Evolutionary conservation across 2,329 filamentous ascomycete species (phyloP), one percentile per base, ranked within the genome.

Genomic region (Stagonosporopsis cucurbitacearum): DNA sequence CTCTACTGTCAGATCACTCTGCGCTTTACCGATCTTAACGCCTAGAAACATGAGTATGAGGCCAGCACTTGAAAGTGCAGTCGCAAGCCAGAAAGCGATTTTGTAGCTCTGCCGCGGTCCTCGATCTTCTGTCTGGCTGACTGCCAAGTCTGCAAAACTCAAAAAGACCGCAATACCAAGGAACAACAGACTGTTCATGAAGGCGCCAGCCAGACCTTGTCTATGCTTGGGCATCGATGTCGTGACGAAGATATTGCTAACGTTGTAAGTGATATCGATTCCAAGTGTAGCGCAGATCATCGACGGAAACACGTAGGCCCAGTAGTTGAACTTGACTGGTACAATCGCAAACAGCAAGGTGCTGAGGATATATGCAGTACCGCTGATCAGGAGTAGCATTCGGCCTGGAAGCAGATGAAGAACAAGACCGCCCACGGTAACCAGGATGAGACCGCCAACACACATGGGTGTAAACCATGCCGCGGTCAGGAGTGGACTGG

Each of bases 201-300:
- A 66, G 0, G 72, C 71, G 6, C 74, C 73, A 1, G 72, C 74
- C 1, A 75, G 63, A 0, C 72, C 73, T 49, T 76, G 74, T 1
- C 71, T 66, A 3, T 67, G 58, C 22, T 71, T 69, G 17, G 72
- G 72, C 62, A 75, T 61, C 0, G 64, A 69, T 0, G 71, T 75
- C 0, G 72, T 75, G 44, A 75, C 67, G 58, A 76, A 75, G 37
- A 76, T 73, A 50, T 74, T 76, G 55, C 66, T 67, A 30, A 76
- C 69, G 44, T 72, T 75, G 58, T 73, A 76, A 3, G 73, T 75
- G 19, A 76, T 64, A 45, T 76, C 73, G 33, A 76, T 67, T 2
- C 72, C 74, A 11, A 74, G 60, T 3, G 74, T 75, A n/a, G 71
- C 69, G 50, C 71, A 74, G 3, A 83, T 75, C 78, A 81, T 82